Evolutionary conservation across 495 filamentous ascomycete species (phyloP).

Genomic region (Chaetomium fimeti): DNA sequence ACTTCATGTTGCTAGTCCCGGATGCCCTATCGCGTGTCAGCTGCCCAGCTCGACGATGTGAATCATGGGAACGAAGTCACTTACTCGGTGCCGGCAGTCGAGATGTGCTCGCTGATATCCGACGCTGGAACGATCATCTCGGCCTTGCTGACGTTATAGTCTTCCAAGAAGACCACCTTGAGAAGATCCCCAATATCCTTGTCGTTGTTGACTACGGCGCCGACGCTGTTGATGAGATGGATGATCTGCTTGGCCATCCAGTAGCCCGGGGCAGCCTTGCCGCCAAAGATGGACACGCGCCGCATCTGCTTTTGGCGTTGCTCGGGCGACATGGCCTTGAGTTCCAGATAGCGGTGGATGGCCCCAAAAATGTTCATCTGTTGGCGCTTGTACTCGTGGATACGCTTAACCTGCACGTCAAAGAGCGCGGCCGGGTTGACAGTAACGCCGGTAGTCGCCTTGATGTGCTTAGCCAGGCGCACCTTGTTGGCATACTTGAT

Average conservation of each 20-base stretch:
- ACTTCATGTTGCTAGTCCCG: constrained; percentile 90
- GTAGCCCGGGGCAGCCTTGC: constrained; percentile 96
- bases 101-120: constrained; percentile 98
- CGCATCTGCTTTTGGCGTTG: constrained; percentile 85
- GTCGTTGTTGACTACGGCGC: constrained; percentile 87
- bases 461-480: constrained; percentile 85
- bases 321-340: constrained; percentile 80
- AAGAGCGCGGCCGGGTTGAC: constrained; percentile 90
- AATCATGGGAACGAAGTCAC: constrained; percentile 20
- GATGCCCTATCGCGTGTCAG: constrained; percentile 43
- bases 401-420: constrained; percentile 97
- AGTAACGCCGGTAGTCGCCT: constrained; percentile 68
- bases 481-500: constrained; percentile 74
- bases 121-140: constrained; percentile 94
- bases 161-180: constrained; percentile 95
- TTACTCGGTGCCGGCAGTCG: constrained; percentile 89
- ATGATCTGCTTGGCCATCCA: constrained; percentile 99
- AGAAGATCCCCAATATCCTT: constrained; percentile 86
- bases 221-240: constrained; percentile 91
- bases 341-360: constrained; percentile 87
- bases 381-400: constrained; percentile 99
- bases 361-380: constrained; percentile 99
- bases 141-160: constrained; percentile 99
- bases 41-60: constrained; percentile 38
- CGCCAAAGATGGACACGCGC: constrained; percentile 95